Percentiles rank a stretch among this genome's conserved stretches.
Conservation (phyloP, 2,329 filamentous ascomycete genomes). For the Sporothrix humicola region DNA sequence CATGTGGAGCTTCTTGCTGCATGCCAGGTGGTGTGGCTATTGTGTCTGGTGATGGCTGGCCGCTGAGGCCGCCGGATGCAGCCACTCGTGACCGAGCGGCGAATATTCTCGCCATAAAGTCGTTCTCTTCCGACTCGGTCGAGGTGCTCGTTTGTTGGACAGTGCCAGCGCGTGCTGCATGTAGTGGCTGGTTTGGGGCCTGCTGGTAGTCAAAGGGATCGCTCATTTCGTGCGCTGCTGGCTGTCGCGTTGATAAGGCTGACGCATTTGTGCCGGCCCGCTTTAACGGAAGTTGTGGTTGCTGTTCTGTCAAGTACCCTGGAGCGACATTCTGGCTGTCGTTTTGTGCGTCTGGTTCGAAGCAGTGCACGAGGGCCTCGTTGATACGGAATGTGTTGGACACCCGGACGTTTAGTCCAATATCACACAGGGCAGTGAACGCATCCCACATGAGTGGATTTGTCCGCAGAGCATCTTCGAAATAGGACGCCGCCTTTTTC, state of each 20-base stretch:
- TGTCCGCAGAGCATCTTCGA: constrained; percentile 83
- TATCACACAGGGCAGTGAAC: constrained; percentile 86
- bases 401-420: constrained; percentile 79
- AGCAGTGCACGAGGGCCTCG: constrained; percentile 56
- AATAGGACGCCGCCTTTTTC: constrained; percentile 82
- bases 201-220: constrained; percentile 61
- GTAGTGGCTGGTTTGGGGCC: constrained; percentile 33
- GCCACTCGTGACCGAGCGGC: constrained; percentile 57
- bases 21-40: constrained; percentile 67
- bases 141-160: background rate
- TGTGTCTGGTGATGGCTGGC: constrained; percentile 53
- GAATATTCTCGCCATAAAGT: constrained; percentile 62
- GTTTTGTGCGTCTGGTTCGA: constrained; percentile 49
- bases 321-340: constrained; percentile 42
- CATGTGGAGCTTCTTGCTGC: constrained; percentile 55
- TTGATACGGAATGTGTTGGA: constrained; percentile 85
- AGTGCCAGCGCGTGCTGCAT: background rate
- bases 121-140: constrained; percentile 54
- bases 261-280: constrained; percentile 48
- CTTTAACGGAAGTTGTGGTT: constrained; percentile 27
- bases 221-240: constrained; percentile 46
- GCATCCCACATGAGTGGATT: constrained; percentile 99
- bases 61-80: constrained; percentile 46
- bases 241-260: constrained; percentile 39
- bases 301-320: constrained; percentile 47